Base-by-base conservation (phyloP, 2,329 filamentous ascomycete genomes). In the Epichloe festucae region DNA sequence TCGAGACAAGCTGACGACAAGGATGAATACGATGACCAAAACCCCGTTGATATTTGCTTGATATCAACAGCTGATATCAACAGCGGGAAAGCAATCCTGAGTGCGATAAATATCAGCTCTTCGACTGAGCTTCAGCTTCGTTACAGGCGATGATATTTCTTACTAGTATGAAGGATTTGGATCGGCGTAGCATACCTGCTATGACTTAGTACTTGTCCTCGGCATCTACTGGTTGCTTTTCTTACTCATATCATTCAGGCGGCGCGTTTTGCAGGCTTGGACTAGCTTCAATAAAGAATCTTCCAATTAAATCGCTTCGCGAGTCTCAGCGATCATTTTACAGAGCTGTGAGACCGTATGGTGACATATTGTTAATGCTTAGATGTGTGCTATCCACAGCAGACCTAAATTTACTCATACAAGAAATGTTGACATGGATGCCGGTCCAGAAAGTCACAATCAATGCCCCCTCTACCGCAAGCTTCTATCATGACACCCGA, bases 401-500 rank as follows among this genome's bases (percentile, higher is more conserved):
- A 34, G 43, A 15, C 15, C 8, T 17, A 3, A 2, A 27, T 5
- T 11, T 36, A 31, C 31, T 11, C 31, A 11, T 31, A 31, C 31
- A 31, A 11, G 8, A 31, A 31, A 31, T 31, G 10, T 31, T 31
- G 8, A 31, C 8, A 31, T 3, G 8, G 31, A 31, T 31, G 31
- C 31, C 8, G 31, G 31, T 31, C 31, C 8, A 31, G 31, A 11
- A 11, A 31, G 31, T 31, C 11, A 31, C 8, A 3, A 31, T 31
- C 31, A 31, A 31, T 11, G 31, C 3, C 1, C 27, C 27, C 31
- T 31, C 31, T 31, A 3, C 31, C n/a, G 14, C 21, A 3, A 10
- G 15, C 5, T n/a, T 35, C 3, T 17, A 17, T 69, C 62, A 75
- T 60, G 70, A 73, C 17, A 86, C 82, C 52, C 88, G 75, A 70